phyloP scores from a whole-genome alignment of 345 rosid species.

The Bruguiera sexangula region DNA sequence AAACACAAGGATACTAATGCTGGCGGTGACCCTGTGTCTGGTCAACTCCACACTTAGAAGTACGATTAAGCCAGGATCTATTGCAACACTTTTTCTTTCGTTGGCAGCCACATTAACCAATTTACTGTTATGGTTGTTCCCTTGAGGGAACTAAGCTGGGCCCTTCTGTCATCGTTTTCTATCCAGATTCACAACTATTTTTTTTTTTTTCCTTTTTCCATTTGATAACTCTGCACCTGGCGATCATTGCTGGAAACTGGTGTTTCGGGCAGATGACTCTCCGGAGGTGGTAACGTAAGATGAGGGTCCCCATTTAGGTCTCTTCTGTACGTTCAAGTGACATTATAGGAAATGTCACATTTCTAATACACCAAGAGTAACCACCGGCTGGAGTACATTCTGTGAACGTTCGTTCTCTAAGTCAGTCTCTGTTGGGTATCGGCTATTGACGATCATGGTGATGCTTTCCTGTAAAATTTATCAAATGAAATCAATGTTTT shows the following conservation, averaged over 20 bases:
- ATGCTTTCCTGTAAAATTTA: conserved; percentile 27
- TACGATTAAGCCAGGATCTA: conserved; percentile 19
- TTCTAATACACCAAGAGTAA: conserved; percentile 8
- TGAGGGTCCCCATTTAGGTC: conserved; percentile 24
- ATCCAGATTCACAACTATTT: background rate
- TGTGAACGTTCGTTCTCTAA: conserved; percentile 22
- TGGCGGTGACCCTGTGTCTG: conserved; percentile 57
- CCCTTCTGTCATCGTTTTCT: background rate
- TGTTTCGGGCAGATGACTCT: background rate
- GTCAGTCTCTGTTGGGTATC: conserved; percentile 19
- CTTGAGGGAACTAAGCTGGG: conserved; percentile 24
- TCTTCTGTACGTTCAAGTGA: conserved; percentile 24
- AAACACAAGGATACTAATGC: conserved; percentile 62
- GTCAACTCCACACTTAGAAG: conserved; percentile 59
- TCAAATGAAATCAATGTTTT: conserved; percentile 9
- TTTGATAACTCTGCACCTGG: background rate
- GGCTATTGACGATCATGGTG: conserved; percentile 8
- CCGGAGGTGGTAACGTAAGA: conserved; percentile 13
- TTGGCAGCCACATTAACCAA: conserved; percentile 21
- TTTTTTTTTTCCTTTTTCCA: background rate
- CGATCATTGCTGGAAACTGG: background rate
- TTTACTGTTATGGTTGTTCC: conserved; percentile 9
- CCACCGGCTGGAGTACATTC: conserved; percentile 14
- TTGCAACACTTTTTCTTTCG: conserved; percentile 20
- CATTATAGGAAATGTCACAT: conserved; percentile 12